phyloP scores from a whole-genome alignment of 1,284 basidiomycete species.

The Trametes hirsuta region DNA sequence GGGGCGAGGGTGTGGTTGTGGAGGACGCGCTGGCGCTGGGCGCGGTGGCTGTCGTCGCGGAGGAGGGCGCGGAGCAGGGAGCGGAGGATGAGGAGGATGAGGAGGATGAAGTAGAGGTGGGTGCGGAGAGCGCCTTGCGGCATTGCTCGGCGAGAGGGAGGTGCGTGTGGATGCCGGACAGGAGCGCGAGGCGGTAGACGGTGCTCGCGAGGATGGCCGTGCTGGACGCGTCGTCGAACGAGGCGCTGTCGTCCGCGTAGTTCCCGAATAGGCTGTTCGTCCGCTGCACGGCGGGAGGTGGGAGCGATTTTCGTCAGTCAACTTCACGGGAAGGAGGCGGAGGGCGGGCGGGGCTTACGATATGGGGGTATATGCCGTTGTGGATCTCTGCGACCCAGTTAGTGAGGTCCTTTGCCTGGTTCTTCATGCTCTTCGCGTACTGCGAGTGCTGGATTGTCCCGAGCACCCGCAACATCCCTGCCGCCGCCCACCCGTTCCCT shows the following conservation, averaged over 20 bases:
- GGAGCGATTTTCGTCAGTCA: no score
- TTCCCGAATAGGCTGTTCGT: conserved; percentile 69
- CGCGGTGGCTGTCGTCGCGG: conserved; percentile 11
- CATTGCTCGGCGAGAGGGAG: conserved; percentile 61
- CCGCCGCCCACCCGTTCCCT: conserved; percentile 88
- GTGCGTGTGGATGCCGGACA: conserved; percentile 52
- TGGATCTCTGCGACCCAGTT: conserved; percentile 78
- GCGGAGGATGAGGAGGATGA: conserved; percentile 14
- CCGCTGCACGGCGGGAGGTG: conserved; percentile 40
- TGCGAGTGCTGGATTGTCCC: conserved; percentile 72
- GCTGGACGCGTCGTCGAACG: conserved; percentile 78
- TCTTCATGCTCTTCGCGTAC: conserved; percentile 51
- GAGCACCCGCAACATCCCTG: conserved; percentile 83
- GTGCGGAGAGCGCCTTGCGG: conserved; percentile 51
- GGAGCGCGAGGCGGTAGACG: conserved; percentile 68
- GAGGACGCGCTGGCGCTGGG: conserved; percentile 16
- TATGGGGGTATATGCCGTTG: conserved; percentile 62
- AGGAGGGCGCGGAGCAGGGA: conserved; percentile 1
- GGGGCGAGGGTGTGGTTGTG: conserved; percentile 18
- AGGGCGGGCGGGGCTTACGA: conserved; percentile 39
- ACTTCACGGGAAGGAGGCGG: neutral
- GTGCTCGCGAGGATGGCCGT: conserved; percentile 79
- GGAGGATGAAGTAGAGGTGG: conserved; percentile 16
- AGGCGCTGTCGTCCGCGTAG: conserved; percentile 64
- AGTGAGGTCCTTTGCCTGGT: conserved; percentile 62